These are phyloP conservation scores for Amanita rimosa DNA, from an alignment of 768 basidiomycete genomes.

Conservation along the genomic window DNA sequence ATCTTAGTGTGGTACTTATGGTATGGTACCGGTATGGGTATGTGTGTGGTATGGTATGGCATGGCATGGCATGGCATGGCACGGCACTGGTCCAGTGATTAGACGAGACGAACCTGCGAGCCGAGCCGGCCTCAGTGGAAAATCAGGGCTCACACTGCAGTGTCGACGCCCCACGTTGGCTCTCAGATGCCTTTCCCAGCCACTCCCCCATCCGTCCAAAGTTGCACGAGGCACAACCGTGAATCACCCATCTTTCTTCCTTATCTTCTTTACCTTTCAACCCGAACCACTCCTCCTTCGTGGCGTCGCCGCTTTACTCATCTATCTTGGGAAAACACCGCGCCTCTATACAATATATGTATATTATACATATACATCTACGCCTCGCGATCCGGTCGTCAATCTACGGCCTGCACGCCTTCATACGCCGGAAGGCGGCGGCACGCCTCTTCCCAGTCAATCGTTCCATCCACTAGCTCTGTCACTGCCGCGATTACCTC, in stretches of 20 bases:
- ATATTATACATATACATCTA: no score
- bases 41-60: no score
- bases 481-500: conserved; percentile 75
- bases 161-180: background rate
- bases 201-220: background rate
- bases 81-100: no score
- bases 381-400: no score
- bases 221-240: background rate
- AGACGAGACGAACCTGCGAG: no score
- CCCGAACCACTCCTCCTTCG: background rate
- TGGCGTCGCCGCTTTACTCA: no score
- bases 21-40: no score
- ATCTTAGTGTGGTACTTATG: no score
- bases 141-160: background rate
- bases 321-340: conserved; percentile 4
- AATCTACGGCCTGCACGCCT: conserved; percentile 50
- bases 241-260: no score
- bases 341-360: no score
- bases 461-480: conserved; percentile 62
- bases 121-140: background rate
- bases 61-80: no score
- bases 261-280: background rate
- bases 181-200: background rate
- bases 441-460: conserved; percentile 74
- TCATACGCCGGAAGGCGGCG: conserved; percentile 65